These are phyloP conservation scores for Exophiala calicioides DNA, from an alignment of 2,329 filamentous ascomycete species.

Conservation along the genomic window DNA sequence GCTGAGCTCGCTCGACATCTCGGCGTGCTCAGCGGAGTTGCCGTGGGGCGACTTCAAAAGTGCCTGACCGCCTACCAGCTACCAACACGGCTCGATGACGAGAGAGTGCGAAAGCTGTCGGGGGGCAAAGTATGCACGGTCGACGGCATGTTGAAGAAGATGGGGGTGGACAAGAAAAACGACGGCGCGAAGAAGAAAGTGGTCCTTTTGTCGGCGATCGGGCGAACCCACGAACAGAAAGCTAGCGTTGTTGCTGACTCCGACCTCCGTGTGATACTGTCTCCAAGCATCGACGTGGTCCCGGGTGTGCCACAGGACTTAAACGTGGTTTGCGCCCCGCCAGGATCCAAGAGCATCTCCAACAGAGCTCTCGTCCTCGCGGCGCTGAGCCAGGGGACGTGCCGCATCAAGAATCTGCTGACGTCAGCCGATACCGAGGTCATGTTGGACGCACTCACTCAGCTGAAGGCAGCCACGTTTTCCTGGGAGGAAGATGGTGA, in stretches of 20 bases:
- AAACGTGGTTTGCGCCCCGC: constrained; percentile 76
- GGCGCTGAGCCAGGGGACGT: constrained; percentile 81
- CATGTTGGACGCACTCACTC: constrained; percentile 89
- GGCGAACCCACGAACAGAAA: constrained; percentile 80
- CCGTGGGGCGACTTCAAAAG: constrained; percentile 85
- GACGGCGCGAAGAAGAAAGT: constrained; percentile 94
- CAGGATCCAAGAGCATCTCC: constrained; percentile 96
- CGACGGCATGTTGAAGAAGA: constrained; percentile 81
- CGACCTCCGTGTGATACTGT: constrained; percentile 79
- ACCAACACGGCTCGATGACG: constrained; percentile 81
- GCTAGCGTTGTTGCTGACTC: constrained; percentile 87
- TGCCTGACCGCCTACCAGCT: constrained; percentile 93
- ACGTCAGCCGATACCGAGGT: constrained; percentile 97
- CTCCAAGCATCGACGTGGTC: constrained; percentile 71
- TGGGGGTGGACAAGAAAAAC: constrained; percentile 99
- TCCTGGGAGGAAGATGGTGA: constrained; percentile 95
- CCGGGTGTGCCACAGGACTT: constrained; percentile 69
- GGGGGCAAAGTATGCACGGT: constrained; percentile 87
- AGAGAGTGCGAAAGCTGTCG: constrained; percentile 76
- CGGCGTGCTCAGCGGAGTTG: constrained; percentile 79
- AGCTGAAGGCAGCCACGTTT: constrained; percentile 83
- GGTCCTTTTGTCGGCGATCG: constrained; percentile 86
- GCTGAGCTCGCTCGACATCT: constrained; percentile 89
- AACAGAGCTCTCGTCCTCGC: constrained; percentile 94
- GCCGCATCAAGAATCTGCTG: constrained; percentile 85